Base-by-base conservation (phyloP, 495 filamentous ascomycete genomes). In the Viridothelium virens region DNA sequence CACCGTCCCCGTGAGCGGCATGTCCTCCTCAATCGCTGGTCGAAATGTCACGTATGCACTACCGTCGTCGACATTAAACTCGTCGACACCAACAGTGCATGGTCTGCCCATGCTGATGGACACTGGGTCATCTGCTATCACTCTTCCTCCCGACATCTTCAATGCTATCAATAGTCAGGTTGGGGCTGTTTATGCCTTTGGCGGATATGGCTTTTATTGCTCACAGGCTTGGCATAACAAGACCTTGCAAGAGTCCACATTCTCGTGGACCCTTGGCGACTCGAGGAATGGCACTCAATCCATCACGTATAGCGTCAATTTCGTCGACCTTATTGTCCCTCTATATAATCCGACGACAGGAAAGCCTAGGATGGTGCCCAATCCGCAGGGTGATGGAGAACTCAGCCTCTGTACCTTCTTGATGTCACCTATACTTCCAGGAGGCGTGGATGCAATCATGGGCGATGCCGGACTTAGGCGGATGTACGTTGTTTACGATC, bases 401-500 rank as follows among this genome's bases (percentile, higher is more conserved):
- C 25, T 59, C 5, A 12, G 62, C 18, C 61, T 65, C 3, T 69
- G 67, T 38, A 61, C 39, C 2, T 71, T 68, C 66, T 38, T 50
- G 65, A 44, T 68, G 44, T 3, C 36, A 34, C 44, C 63, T 9
- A 11, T 65, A 12, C 25, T 18, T 9, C 5, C 34, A 16, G 62
- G 47, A 2, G 70, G 65, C 39, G 68, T 65, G n/a, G 68, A 70
- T 47, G 65, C 70, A 2, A 62, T 72, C 33, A 50, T 72, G 25
- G 53, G 31, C 7, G 31, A 18, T 3, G 5, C 18, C 3, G 53
- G 53, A 31, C 33, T 59, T 31, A 39, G 66, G 7, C 46, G 50
- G 33, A 70, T 70, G 65, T 72, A 72, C 63, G 61, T 70, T 53
- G 68, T 72, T 61, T 72, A 65, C 65, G 70, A 72, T 65, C 68